Evolutionary conservation across 2,329 filamentous ascomycete species (phyloP), one percentile per base, ranked within the genome.

Genomic region (Orbilia quercus): DNA sequence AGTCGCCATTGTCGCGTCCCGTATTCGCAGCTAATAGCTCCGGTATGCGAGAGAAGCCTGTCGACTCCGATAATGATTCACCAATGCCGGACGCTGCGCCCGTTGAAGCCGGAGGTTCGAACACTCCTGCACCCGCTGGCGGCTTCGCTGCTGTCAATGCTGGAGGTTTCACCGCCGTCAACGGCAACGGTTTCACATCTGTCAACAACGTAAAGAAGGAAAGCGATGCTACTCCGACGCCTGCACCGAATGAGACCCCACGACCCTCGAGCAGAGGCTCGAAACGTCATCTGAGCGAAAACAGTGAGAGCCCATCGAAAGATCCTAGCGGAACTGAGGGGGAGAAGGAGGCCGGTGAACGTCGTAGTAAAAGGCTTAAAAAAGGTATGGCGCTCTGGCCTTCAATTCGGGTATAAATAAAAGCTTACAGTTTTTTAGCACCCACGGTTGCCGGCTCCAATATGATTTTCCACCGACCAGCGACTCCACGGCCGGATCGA

Each of bases 401-500:
- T n/a, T n/a, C n/a, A n/a, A n/a, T n/a, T n/a, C n/a, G n/a, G n/a
- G 23, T 50, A 5, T 62, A 2, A 22, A 51, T 23, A 3, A 40
- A 4, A n/a, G n/a, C n/a, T n/a, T n/a, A n/a, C n/a, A n/a, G 77
- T 23, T 11, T 87, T 79, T 82, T 81, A 45, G 83, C 85, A 36
- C 92, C 94, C 45, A 96, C 91, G 34, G 92, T 99, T 76, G 92
- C 92, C 76, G 95, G 95, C 62, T 98, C 94, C 58, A 92, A 98
- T 82, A 98, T 98, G 92, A 95, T 91, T 74, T 87, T 94, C 78
- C 92, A 96, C 79, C 91, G 94, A 59, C 91, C 94, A 65, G 89
- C 89, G 14, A 81, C 82, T 7, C 91, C 89, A 16, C 86, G 87
- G 75, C 84, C 84, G 53, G 84, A 85, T 50, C 86, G 87, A 77